phyloP scores from a whole-genome alignment of 1,139 yeast species.

The Oligophagozyma castellii region DNA sequence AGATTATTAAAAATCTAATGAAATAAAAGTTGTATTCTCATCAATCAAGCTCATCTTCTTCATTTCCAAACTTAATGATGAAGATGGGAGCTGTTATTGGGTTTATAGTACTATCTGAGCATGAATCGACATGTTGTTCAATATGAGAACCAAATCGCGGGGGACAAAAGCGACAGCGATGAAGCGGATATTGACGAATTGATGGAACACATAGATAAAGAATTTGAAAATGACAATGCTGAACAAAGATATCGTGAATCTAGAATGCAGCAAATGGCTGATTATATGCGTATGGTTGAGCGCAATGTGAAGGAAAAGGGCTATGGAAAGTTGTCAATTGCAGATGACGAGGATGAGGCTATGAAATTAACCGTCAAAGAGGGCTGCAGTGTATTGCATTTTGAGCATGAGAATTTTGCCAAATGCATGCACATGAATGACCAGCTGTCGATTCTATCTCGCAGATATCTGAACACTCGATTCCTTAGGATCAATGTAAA shows the following conservation, averaged over 20 bases:
- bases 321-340: conserved; percentile 30
- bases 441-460: conserved; percentile 35
- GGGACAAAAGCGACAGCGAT: conserved; percentile 24
- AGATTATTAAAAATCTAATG: too few species aligned
- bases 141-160: background rate
- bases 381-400: conserved; percentile 42
- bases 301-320: conserved; percentile 27
- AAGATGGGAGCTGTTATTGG: too few species aligned
- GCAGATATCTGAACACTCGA: conserved; percentile 41
- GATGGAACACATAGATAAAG: conserved; percentile 45
- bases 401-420: conserved; percentile 45
- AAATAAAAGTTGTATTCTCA: too few species aligned
- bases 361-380: conserved; percentile 36
- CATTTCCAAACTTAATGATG: too few species aligned
- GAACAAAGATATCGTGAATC: conserved; percentile 51
- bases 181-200: conserved; percentile 34
- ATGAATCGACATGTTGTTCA: background rate
- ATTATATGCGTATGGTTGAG: conserved; percentile 29
- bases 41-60: too few species aligned
- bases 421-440: conserved; percentile 50
- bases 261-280: conserved; percentile 49
- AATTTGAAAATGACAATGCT: conserved; percentile 40
- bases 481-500: conserved; percentile 49
- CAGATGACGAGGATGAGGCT: conserved; percentile 40
- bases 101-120: too few species aligned